phyloP scores from a whole-genome alignment of 225 moss, liverwort and hornwort genomes.

The Polytrichum formosum region DNA sequence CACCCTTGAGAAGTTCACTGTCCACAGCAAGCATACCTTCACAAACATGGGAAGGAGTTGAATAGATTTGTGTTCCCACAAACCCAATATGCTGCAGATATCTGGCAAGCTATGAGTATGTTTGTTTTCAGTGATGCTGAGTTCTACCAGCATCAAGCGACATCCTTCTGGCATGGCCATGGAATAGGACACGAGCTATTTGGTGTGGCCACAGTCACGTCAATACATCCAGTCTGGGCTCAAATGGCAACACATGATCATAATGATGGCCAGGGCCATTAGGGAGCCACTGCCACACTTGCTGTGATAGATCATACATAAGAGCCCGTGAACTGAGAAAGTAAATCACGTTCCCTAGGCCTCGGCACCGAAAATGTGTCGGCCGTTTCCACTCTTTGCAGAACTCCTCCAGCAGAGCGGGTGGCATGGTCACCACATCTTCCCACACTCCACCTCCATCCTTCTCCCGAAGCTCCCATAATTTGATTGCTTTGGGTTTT shows the following conservation, averaged over 20 bases:
- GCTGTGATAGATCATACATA: conserved; percentile 58
- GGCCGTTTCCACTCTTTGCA: conserved; percentile 64
- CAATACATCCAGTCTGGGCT: conserved; percentile 52
- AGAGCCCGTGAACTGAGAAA: conserved; percentile 61
- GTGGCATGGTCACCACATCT: conserved; percentile 61
- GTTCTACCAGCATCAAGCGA: too few relatives aligned
- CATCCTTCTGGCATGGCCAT: too few relatives aligned
- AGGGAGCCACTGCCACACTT: conserved; percentile 71
- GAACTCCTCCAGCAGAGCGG: conserved; percentile 61
- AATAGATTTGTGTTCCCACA: too few relatives aligned
- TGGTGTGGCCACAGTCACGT: conserved; percentile 17
- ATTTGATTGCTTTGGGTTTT: conserved; percentile 54
- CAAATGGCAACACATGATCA: conserved; percentile 63
- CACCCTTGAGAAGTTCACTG: too few relatives aligned
- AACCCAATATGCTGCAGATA: too few relatives aligned
- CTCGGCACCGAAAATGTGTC: conserved; percentile 58
- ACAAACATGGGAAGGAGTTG: too few relatives aligned
- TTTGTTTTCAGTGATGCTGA: too few relatives aligned
- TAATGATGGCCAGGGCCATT: conserved; percentile 59
- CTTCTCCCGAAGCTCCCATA: conserved; percentile 54
- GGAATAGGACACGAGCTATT: neutral
- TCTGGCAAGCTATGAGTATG: too few relatives aligned
- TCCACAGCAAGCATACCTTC: too few relatives aligned
- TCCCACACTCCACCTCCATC: conserved; percentile 54
- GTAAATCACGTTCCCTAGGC: conserved; percentile 56